Conservation (phyloP, 169 alveolate genomes). For the Cryptosporidium ryanae region DNA sequence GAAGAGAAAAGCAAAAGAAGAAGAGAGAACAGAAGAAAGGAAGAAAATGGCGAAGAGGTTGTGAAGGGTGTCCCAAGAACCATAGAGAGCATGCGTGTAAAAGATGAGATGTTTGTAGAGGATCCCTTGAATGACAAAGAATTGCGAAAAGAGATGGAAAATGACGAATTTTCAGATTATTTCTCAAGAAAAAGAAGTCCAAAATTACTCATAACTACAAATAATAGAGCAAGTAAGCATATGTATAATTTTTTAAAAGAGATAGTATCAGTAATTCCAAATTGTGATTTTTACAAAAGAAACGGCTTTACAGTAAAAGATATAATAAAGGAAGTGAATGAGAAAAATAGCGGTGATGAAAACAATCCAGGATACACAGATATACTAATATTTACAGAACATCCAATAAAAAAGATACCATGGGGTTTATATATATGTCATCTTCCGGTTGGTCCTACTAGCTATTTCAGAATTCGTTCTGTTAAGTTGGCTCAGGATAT, state of each 20-base stretch:
- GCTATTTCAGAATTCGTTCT: slow-evolving; percentile 90
- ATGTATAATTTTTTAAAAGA: slow-evolving; percentile 90
- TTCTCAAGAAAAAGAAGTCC: slow-evolving; percentile 88
- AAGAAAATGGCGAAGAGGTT: slow-evolving; percentile 47
- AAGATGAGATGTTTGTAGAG: slow-evolving; percentile 74
- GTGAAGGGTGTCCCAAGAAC: slow-evolving; percentile 75
- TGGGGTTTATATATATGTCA: slow-evolving; percentile 87
- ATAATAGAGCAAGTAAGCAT: slow-evolving; percentile 86
- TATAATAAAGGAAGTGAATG: slow-evolving; percentile 86
- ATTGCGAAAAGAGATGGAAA: slow-evolving; percentile 85
- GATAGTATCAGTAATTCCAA: slow-evolving; percentile 89
- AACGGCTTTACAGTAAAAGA: slow-evolving; percentile 81
- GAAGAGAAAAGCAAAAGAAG: slow-evolving; percentile 54
- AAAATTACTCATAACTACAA: slow-evolving; percentile 90
- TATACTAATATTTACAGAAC: slow-evolving; percentile 84
- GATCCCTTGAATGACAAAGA: slow-evolving; percentile 85
- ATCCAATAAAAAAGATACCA: slow-evolving; percentile 90
- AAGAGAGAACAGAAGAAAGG: slow-evolving; percentile 63
- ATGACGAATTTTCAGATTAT: slow-evolving; percentile 92
- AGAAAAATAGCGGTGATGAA: slow-evolving; percentile 80
- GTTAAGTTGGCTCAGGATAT: slow-evolving; percentile 87
- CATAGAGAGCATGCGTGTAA: slow-evolving; percentile 76
- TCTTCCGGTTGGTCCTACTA: slow-evolving; percentile 95
- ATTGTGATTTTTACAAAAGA: slow-evolving; percentile 90
- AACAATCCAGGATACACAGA: slow-evolving; percentile 85